phyloP scores from a whole-genome alignment of 257 asterid genomes.

The Salvia miltiorrhiza region DNA sequence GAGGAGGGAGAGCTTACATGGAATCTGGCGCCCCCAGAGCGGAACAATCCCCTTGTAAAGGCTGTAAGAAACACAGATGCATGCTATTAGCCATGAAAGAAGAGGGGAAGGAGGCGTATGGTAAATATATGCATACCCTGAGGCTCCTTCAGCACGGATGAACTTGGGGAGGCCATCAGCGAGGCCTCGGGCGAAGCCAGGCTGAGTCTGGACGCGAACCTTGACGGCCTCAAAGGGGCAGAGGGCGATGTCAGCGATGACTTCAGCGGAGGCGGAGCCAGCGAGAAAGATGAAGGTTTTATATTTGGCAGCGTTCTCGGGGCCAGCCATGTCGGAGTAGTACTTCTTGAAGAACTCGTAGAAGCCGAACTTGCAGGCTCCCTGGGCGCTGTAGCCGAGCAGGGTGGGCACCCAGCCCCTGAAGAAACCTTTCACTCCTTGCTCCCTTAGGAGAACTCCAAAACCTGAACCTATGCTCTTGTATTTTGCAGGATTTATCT shows the following conservation, averaged over 20 bases:
- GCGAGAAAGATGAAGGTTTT: constrained; percentile 80
- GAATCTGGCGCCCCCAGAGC: constrained; percentile 95
- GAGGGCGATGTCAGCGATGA: constrained; percentile 82
- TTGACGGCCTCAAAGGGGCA: constrained; percentile 91
- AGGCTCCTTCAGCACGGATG: constrained; percentile 61
- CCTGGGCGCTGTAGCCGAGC: constrained; percentile 82
- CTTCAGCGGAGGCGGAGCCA: constrained; percentile 87
- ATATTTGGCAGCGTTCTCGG: constrained; percentile 72
- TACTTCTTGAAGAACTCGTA: constrained; percentile 86
- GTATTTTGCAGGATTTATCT: constrained; percentile 81
- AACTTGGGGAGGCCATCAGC: constrained; percentile 82
- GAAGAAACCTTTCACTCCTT: constrained; percentile 71
- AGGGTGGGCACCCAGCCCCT: constrained; percentile 91
- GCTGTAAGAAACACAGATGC: constrained; percentile 30
- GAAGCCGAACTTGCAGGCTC: constrained; percentile 86
- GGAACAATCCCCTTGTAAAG: constrained; percentile 82
- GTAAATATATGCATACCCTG: constrained; percentile 40
- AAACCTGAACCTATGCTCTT: constrained; percentile 72
- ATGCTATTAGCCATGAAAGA: background rate
- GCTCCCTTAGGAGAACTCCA: constrained; percentile 67
- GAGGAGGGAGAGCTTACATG: constrained; percentile 47
- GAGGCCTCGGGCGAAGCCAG: constrained; percentile 78
- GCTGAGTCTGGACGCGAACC: constrained; percentile 89
- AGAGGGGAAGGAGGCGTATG: background rate
- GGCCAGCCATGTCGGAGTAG: constrained; percentile 79